Evolutionary conservation across 192 early-diverging fungal genomes (phyloP), one percentile per base, ranked within the genome.

Genomic region (Kickxella alabastrina): DNA sequence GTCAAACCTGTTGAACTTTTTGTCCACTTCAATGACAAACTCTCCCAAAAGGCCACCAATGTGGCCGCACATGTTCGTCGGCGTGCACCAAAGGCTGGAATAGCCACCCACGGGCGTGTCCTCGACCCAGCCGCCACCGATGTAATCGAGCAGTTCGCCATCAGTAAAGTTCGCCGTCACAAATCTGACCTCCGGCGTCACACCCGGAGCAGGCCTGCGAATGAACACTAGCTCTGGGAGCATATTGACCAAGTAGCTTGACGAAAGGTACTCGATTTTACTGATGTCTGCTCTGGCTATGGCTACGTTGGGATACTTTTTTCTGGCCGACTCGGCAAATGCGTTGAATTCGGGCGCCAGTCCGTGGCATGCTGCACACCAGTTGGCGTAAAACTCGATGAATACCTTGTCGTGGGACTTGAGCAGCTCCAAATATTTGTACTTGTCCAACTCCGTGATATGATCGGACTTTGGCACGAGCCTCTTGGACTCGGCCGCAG

Each of bases 361-460:
- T n/a, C 49, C 57, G 28, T 76, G 65, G 52, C 73, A 76, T 12
- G 65, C 66, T 19, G 54, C 51, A 34, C 73, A 76, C 73, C 73
- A 76, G 59, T 60, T 65, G 17, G 73, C 73, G 55, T 76, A 76
- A 43, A 76, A 69, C 52, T 76, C 73, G 27, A 76, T 51, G 36
- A 76, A 29, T 23, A 76, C 26, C 32, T 32, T 44, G 47, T 69
- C 57, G 47, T 57, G 66, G 10, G 53, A 50, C 34, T 37, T 41
- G 24, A 68, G 49, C n/a, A 69, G 40, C 7, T 50, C 52, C 19
- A 50, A 45, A 62, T 69, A 76, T 38, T 35, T 31, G 6, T 26
- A 24, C 43, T 46, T 59, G 52, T 76, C 59, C 10, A 76, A 58
- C 52, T 76, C 73, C 9, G 62, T 29, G 14, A 76, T 48, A 17